A percentile compares a stretch with the other conserved stretches of the same genome.
phyloP scores from a whole-genome alignment of 345 rosid genomes.

The Populus pruinosa region DNA sequence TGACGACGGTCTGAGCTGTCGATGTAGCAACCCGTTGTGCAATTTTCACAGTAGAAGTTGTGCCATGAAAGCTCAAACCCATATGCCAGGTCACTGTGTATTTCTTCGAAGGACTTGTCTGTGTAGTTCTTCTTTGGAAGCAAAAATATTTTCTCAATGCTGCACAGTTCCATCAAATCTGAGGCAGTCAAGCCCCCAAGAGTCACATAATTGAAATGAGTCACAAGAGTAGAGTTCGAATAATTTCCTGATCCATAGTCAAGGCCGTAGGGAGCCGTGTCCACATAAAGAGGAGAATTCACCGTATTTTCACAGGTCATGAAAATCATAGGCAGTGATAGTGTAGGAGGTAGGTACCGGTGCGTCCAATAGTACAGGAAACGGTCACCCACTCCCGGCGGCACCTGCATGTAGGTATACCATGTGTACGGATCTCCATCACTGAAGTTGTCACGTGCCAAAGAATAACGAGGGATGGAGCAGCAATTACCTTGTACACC shows the following conservation, averaged over 20 bases:
- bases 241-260: too few relatives aligned
- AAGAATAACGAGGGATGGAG: conserved; percentile 9
- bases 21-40: too few relatives aligned
- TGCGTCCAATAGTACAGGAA: too few relatives aligned
- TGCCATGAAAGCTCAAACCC: not conserved
- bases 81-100: conserved; percentile 1
- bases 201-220: not conserved
- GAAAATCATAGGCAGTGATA: not conserved
- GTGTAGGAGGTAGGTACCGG: rapidly evolving
- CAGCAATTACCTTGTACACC: conserved; percentile 10
- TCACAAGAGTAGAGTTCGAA: not conserved
- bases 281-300: conserved; percentile 7
- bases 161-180: conserved; percentile 6
- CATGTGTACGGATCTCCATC: not conserved
- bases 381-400: too few relatives aligned
- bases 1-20: rapidly evolving
- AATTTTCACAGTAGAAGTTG: too few relatives aligned
- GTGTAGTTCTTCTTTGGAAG: not conserved
- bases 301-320: conserved; percentile 6
- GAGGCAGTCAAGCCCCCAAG: not conserved
- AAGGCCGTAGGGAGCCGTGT: not conserved
- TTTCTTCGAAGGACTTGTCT: not conserved
- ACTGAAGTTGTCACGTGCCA: not conserved
- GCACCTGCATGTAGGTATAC: not conserved
- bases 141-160: not conserved